Base-by-base conservation (phyloP, 2,329 filamentous ascomycete species). In the Penicillium polonicum region DNA sequence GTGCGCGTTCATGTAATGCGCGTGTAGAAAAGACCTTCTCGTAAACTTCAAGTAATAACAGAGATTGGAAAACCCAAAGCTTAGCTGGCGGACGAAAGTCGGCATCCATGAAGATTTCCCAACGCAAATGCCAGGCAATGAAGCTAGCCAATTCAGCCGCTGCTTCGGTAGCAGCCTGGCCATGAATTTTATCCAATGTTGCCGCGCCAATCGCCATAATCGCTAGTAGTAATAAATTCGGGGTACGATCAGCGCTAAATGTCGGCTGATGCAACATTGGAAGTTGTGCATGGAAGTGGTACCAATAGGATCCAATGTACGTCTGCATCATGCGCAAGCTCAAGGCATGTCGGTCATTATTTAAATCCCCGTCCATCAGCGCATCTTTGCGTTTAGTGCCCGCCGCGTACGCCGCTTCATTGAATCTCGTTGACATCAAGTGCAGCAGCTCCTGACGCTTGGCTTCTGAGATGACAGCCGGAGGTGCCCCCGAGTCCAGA, bases 1-100 rank as follows among this genome's bases (percentile, higher is more conserved):
- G 93, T 1, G 93, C 93, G 64, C 94, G 84, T 75, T 99, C 94
- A 74, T 99, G 94, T 33, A 97, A 80, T 58, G 91, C 88, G 62
- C 92, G 85, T 0, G 93, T 96, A 39, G 92, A 94, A 73, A 93
- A 97, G 89, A 96, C 94, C 80, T 99, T 99, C 78, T 99, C 94
- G 68, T 96, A 97, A 0, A 96, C 79, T 72, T 99, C 94, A 13
- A 97, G 82, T 5, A 97, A 82, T 5, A 97, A 80, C 51, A 97
- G 78, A 1, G 93, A 88, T 72, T 97, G 94, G 77, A 97, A 97
- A 0, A 96, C 86, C 93, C 93, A 99, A 8, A 99, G 78, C 75
- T 96, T 96, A 9, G 93, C 93, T 0, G 94, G 93, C 1, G 94
- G 92, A 19, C 91, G 83, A 76, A 95, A 97, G 74, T 92, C 91